Conservation (phyloP, 768 basidiomycete species). For the Tulasnella sp. region DNA sequence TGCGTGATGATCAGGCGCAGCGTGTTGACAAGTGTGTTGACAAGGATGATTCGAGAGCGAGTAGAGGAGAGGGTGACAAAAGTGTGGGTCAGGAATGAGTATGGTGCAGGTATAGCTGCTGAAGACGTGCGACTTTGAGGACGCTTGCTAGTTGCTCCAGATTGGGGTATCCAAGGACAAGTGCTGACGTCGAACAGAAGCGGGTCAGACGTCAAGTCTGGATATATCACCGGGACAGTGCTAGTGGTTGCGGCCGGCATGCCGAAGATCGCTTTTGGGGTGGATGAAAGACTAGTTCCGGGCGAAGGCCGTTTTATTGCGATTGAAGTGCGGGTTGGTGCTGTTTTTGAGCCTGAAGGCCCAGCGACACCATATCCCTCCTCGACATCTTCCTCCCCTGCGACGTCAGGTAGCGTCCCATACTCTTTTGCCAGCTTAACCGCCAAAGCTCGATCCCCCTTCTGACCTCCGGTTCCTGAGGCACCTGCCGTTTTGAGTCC, state of each 20-base stretch:
- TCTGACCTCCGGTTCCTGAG: neutral
- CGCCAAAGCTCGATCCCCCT: neutral
- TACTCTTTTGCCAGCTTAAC: neutral
- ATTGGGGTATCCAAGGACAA: constrained; percentile 42
- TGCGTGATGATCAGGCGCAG: constrained; percentile 62
- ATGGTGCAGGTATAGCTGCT: constrained; percentile 46
- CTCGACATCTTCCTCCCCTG: neutral
- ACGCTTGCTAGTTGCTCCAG: neutral
- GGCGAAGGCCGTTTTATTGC: neutral
- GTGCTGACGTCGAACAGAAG: constrained; percentile 42
- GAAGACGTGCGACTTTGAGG: constrained; percentile 18
- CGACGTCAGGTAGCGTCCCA: neutral
- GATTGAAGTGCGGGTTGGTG: neutral
- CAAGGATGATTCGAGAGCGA: constrained; percentile 65
- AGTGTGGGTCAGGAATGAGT: constrained; percentile 65
- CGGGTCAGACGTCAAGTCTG: constrained; percentile 42
- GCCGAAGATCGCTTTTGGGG: neutral
- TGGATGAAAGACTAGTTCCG: neutral
- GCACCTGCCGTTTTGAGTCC: neutral
- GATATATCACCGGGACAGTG: constrained; percentile 8
- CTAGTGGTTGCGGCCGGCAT: neutral
- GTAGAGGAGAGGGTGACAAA: constrained; percentile 60
- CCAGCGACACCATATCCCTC: neutral
- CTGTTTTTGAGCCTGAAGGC: neutral
- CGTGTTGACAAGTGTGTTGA: constrained; percentile 67